A percentile compares a stretch with the other conserved stretches of the same genome.
phyloP scores from a whole-genome alignment of 164 flowering plant genomes.

The Chloranthus sessilifolius region DNA sequence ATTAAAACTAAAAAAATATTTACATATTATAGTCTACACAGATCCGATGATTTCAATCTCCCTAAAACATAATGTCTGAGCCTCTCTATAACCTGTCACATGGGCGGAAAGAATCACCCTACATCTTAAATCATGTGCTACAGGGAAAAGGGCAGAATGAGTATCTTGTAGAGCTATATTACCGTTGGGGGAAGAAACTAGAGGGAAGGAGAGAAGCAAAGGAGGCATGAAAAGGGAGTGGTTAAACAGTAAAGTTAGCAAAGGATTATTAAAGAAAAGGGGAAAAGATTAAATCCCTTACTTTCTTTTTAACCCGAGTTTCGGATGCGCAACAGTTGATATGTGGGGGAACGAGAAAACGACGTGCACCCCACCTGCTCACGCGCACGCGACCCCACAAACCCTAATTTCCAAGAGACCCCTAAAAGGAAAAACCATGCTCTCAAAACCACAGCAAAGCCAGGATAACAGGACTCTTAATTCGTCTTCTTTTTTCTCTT shows the following conservation, averaged over 20 bases:
- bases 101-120: no score
- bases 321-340: slow-evolving; percentile 11
- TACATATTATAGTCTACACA: no score
- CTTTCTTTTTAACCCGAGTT: not conserved
- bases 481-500: not conserved
- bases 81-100: no score
- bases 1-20: no score
- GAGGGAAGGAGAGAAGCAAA: slow-evolving; percentile 1
- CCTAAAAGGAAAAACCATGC: not conserved
- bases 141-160: not conserved
- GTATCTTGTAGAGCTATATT: not conserved
- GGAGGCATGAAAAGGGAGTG: slow-evolving; percentile 4
- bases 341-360: slow-evolving; percentile 35
- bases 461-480: not conserved
- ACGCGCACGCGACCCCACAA: slow-evolving; percentile 60
- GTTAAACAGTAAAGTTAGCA: not conserved
- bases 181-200: not conserved
- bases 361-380: slow-evolving; percentile 66
- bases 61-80: no score
- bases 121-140: no score
- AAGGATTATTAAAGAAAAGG: not conserved
- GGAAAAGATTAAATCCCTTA: not conserved
- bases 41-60: no score
- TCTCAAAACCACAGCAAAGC: not conserved
- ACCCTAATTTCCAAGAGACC: slow-evolving; percentile 58